phyloP scores from a whole-genome alignment of 2,329 filamentous ascomycete genomes.

The Neonectria neomacrospora region DNA sequence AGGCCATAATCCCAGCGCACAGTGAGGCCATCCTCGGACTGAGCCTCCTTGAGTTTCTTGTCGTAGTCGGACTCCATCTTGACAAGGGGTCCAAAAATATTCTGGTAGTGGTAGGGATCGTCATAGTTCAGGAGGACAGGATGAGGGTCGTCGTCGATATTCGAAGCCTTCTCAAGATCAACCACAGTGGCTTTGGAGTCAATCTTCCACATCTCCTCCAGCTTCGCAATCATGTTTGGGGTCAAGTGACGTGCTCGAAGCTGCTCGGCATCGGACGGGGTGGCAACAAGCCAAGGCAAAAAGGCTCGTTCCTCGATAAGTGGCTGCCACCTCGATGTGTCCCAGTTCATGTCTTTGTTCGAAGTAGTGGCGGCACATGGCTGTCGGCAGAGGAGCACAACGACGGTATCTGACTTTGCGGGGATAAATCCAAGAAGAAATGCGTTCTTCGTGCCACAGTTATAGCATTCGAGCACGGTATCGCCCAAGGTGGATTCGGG shows the following conservation, averaged over 20 bases:
- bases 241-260: conserved; percentile 93
- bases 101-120: conserved; percentile 98
- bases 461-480: conserved; percentile 97
- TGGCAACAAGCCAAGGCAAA: conserved; percentile 88
- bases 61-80: conserved; percentile 99
- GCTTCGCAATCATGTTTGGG: conserved; percentile 92
- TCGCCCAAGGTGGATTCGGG: conserved; percentile 93
- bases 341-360: conserved; percentile 99
- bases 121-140: conserved; percentile 95
- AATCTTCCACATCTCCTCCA: conserved; percentile 99
- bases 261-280: conserved; percentile 93
- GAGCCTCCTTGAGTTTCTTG: conserved; percentile 97
- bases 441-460: conserved; percentile 99
- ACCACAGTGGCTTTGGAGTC: conserved; percentile 88
- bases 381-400: conserved; percentile 95
- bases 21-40: conserved; percentile 94
- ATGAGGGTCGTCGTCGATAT: conserved; percentile 93
- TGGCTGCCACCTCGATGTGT: conserved; percentile 96
- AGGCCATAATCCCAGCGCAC: conserved; percentile 95
- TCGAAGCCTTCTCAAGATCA: conserved; percentile 90
- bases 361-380: conserved; percentile 95
- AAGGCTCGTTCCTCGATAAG: conserved; percentile 97
- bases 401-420: conserved; percentile 97
- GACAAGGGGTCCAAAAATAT: conserved; percentile 96
- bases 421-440: conserved; percentile 98